A percentile compares a stretch with the other conserved stretches of the same genome.
phyloP scores from a whole-genome alignment of 1,139 yeast genomes.

The Wickerhamomyces sp. region DNA sequence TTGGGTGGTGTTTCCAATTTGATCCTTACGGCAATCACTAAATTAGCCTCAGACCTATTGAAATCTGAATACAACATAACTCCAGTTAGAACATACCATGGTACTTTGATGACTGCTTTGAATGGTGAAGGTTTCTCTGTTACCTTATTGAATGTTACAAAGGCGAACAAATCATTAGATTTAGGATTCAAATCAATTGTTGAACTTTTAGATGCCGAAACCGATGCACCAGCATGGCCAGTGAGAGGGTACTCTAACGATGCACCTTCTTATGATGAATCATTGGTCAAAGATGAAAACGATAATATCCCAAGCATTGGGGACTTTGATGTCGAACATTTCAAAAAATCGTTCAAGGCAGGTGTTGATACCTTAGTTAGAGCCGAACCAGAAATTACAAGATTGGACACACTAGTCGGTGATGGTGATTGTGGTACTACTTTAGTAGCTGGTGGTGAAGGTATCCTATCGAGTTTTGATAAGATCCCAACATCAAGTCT shows the following conservation, averaged over 20 bases:
- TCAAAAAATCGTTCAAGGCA: slow-evolving; percentile 31
- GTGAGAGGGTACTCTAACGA: slow-evolving; percentile 21
- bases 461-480: slow-evolving; percentile 52
- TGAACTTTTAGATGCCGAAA: slow-evolving; percentile 57
- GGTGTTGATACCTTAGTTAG: slow-evolving; percentile 50
- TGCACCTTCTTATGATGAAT: slow-evolving; percentile 31
- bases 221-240: slow-evolving; percentile 84
- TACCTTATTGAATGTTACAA: slow-evolving; percentile 65
- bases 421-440: slow-evolving; percentile 98
- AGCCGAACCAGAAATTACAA: slow-evolving; percentile 77
- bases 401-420: slow-evolving; percentile 85
- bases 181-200: slow-evolving; percentile 39
- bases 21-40: slow-evolving; percentile 65
- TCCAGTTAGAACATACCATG: slow-evolving; percentile 65
- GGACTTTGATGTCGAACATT: slow-evolving; percentile 30
- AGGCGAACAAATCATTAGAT: slow-evolving; percentile 36
- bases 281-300: slow-evolving; percentile 31
- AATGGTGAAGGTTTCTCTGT: slow-evolving; percentile 90
- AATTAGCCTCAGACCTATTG: slow-evolving; percentile 41
- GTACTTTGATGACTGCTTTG: slow-evolving; percentile 79
- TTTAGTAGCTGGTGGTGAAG: slow-evolving; percentile 74
- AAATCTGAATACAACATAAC: slow-evolving; percentile 44
- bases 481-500: slow-evolving; percentile 43
- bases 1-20: slow-evolving; percentile 83
- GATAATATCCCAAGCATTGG: slow-evolving; percentile 38